Evolutionary conservation across 1,139 yeast genomes (phyloP).

Genomic region (Yamadazyma sp.): DNA sequence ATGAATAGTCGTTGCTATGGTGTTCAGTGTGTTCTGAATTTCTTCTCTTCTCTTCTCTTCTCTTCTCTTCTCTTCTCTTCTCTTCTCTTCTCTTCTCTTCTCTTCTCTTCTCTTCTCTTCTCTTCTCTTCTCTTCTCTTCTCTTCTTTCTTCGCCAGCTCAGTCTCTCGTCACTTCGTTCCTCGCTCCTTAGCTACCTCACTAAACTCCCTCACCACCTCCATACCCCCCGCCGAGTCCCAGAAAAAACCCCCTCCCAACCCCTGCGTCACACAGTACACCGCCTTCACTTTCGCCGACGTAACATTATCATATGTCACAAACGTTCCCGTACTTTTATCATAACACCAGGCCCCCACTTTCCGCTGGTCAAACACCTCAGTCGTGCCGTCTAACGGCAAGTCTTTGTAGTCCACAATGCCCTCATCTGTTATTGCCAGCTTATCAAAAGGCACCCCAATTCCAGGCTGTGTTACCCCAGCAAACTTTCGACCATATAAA

Average conservation of each 20-base stretch:
- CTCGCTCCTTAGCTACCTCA: slow-evolving; percentile 37
- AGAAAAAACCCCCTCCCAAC: slow-evolving; percentile 89
- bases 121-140: background rate
- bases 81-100: background rate
- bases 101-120: background rate
- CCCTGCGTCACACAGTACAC: slow-evolving; percentile 45
- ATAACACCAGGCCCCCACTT: slow-evolving; percentile 61
- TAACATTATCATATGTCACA: slow-evolving; percentile 65
- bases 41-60: background rate
- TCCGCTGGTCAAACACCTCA: slow-evolving; percentile 52
- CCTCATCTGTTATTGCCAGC: slow-evolving; percentile 30
- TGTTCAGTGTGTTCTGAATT: too few relatives aligned
- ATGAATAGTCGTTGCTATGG: too few relatives aligned
- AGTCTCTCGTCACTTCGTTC: background rate
- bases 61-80: background rate
- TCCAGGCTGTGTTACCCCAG: slow-evolving; percentile 31
- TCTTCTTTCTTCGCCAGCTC: background rate
- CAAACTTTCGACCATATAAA: slow-evolving; percentile 74
- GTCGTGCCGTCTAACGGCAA: slow-evolving; percentile 38
- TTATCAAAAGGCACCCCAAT: slow-evolving; percentile 44
- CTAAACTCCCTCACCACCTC: slow-evolving; percentile 45
- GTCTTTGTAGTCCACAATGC: slow-evolving; percentile 54
- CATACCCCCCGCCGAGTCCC: slow-evolving; percentile 85
- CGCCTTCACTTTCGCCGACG: slow-evolving; percentile 59
- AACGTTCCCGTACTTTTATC: slow-evolving; percentile 39